These are phyloP conservation scores for Elsinoe batatas DNA, from an alignment of 2,329 filamentous ascomycete species.

Conservation along the genomic window DNA sequence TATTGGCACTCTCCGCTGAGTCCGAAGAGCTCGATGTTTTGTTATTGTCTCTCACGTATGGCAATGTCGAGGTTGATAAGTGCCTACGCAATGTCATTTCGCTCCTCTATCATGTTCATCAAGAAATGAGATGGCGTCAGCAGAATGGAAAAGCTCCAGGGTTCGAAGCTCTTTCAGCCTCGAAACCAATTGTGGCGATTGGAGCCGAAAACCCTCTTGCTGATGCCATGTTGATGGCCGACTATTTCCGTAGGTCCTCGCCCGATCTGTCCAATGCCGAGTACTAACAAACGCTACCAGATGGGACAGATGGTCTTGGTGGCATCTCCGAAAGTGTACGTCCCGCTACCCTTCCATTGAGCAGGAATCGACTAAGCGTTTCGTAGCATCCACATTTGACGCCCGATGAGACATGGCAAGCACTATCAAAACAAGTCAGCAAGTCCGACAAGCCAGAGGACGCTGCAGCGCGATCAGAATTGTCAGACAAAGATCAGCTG, in stretches of 20 bases:
- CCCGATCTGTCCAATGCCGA: too few species aligned
- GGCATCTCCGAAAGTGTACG: slow-evolving; percentile 39
- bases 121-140: slow-evolving; percentile 76
- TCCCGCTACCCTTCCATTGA: not conserved
- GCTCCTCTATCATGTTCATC: slow-evolving; percentile 83
- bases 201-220: slow-evolving; percentile 79
- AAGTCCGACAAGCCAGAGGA: slow-evolving; percentile 23
- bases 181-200: slow-evolving; percentile 65
- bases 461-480: slow-evolving; percentile 27
- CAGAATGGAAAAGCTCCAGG: slow-evolving; percentile 56
- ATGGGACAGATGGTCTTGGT: slow-evolving; percentile 40
- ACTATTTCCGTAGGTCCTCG: slow-evolving; percentile 65
- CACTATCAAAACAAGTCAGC: slow-evolving; percentile 31
- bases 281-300: slow-evolving; percentile 21
- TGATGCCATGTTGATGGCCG: slow-evolving; percentile 59
- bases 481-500: slow-evolving; percentile 33
- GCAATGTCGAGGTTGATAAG: slow-evolving; percentile 80
- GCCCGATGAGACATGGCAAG: slow-evolving; percentile 39
- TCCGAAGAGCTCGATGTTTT: slow-evolving; percentile 77
- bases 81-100: slow-evolving; percentile 83
- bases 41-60: slow-evolving; percentile 83
- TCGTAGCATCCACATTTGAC: slow-evolving; percentile 38
- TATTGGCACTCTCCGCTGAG: slow-evolving; percentile 72
- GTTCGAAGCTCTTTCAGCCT: slow-evolving; percentile 61
- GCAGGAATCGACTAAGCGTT: not conserved